Percentiles rank a stretch among this genome's conserved stretches.
Conservation (phyloP, 1,284 basidiomycete genomes). For the Irpex sp. region DNA sequence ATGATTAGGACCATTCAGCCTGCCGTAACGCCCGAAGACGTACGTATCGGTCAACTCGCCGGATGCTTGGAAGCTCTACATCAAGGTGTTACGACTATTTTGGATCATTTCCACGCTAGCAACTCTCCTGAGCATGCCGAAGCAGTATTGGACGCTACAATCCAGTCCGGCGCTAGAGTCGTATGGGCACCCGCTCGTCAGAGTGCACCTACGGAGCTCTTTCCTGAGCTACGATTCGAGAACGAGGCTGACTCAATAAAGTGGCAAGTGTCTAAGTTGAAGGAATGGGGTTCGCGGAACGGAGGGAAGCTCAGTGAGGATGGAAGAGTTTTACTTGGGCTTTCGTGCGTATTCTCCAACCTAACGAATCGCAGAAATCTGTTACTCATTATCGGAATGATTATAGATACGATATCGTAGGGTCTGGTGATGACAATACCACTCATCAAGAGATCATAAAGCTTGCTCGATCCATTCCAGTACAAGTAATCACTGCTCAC, state of each 20-base stretch:
- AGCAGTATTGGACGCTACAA: slow-evolving; percentile 24
- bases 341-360: slow-evolving; percentile 20
- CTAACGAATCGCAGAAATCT: too few relatives aligned
- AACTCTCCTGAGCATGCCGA: slow-evolving; percentile 27
- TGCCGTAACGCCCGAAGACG: slow-evolving; percentile 25
- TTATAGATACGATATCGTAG: slow-evolving; percentile 22
- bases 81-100: slow-evolving; percentile 29
- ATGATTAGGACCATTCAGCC: slow-evolving; percentile 22
- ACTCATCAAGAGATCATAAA: slow-evolving; percentile 21
- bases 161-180: slow-evolving; percentile 28
- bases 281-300: slow-evolving; percentile 24
- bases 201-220: slow-evolving; percentile 22
- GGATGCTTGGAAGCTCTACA: slow-evolving; percentile 31
- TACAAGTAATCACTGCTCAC: slow-evolving; percentile 26
- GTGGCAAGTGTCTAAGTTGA: slow-evolving; percentile 29
- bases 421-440: slow-evolving; percentile 16
- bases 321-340: slow-evolving; percentile 31
- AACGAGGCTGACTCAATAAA: slow-evolving; percentile 21
- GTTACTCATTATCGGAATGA: too few relatives aligned
- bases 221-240: slow-evolving; percentile 23
- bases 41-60: slow-evolving; percentile 28
- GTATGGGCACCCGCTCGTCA: slow-evolving; percentile 27
- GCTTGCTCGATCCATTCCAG: slow-evolving; percentile 22
- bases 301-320: slow-evolving; percentile 25
- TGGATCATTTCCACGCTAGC: slow-evolving; percentile 32